A percentile compares a stretch with the other conserved stretches of the same genome.
phyloP scores from a whole-genome alignment of 495 filamentous ascomycete genomes.

The Aspergillus carlsbadensis region DNA sequence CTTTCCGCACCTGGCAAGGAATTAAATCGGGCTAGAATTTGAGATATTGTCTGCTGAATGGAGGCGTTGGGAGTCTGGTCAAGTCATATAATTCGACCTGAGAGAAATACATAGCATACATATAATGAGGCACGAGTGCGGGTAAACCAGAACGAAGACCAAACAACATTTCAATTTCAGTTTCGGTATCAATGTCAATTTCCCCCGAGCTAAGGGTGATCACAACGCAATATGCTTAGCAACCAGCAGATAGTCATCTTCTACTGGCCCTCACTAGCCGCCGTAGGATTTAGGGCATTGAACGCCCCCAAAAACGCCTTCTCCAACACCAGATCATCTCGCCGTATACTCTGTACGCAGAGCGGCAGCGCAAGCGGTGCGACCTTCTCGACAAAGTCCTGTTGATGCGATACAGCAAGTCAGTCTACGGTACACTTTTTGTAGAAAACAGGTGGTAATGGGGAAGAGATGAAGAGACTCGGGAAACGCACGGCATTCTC shows the following conservation, averaged over 20 bases:
- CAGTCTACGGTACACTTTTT: too few species aligned
- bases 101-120: neutral
- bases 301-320: neutral
- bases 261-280: too few species aligned
- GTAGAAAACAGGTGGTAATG: too few species aligned
- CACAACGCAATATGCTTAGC: too few species aligned
- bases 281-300: neutral
- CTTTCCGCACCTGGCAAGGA: conserved; percentile 43
- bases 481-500: neutral
- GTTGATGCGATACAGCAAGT: too few species aligned
- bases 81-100: neutral
- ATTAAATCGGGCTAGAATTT: neutral
- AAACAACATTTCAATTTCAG: neutral
- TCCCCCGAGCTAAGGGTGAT: too few species aligned
- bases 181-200: too few species aligned
- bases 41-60: neutral
- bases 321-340: neutral
- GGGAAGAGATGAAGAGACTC: too few species aligned
- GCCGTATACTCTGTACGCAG: neutral
- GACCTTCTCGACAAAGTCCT: conserved; percentile 2
- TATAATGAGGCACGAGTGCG: conserved; percentile 9
- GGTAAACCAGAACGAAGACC: neutral
- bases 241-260: too few species aligned
- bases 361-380: conserved; percentile 1
- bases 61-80: neutral